Evolutionary conservation across 2,329 filamentous ascomycete genomes (phyloP).

Genomic region (Malbranchea zuffiana): DNA sequence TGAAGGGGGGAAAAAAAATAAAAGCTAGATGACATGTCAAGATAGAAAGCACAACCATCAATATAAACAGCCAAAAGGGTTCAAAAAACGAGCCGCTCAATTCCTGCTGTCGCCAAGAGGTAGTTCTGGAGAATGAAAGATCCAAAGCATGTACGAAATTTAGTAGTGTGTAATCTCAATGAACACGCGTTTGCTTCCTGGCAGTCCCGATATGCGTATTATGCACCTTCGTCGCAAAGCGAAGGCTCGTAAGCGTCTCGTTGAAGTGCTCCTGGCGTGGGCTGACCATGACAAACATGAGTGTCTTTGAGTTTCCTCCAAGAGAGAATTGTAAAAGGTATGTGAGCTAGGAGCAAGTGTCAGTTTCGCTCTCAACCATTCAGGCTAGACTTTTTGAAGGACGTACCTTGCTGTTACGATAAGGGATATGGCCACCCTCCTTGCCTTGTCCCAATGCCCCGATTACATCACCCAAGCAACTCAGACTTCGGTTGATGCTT

Average conservation of each 20-base stretch:
- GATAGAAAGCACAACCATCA: too few relatives aligned
- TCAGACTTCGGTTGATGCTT: slow-evolving; percentile 91
- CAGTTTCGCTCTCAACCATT: background rate
- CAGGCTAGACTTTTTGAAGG: background rate
- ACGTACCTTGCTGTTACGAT: slow-evolving; percentile 80
- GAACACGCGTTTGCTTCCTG: slow-evolving; percentile 35
- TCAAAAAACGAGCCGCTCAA: too few relatives aligned
- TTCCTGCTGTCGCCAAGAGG: too few relatives aligned
- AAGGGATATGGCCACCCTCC: slow-evolving; percentile 70
- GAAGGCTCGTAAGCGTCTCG: slow-evolving; percentile 87
- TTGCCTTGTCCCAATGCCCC: slow-evolving; percentile 78
- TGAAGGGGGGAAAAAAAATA: too few relatives aligned
- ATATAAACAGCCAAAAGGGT: too few relatives aligned
- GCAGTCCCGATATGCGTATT: slow-evolving; percentile 89
- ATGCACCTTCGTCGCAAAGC: slow-evolving; percentile 84
- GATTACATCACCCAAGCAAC: slow-evolving; percentile 88
- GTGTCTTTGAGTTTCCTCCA: slow-evolving; percentile 89
- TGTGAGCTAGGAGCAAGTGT: slow-evolving; percentile 51
- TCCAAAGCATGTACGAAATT: too few relatives aligned
- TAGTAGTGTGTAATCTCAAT: too few relatives aligned
- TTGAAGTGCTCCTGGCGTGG: slow-evolving; percentile 81
- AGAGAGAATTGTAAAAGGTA: slow-evolving; percentile 90
- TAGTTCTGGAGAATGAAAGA: too few relatives aligned
- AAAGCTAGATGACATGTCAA: too few relatives aligned
- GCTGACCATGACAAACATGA: slow-evolving; percentile 99